These are phyloP conservation scores for Diplodia corticola DNA, from an alignment of 2,329 filamentous ascomycete genomes.

Conservation along the genomic window DNA sequence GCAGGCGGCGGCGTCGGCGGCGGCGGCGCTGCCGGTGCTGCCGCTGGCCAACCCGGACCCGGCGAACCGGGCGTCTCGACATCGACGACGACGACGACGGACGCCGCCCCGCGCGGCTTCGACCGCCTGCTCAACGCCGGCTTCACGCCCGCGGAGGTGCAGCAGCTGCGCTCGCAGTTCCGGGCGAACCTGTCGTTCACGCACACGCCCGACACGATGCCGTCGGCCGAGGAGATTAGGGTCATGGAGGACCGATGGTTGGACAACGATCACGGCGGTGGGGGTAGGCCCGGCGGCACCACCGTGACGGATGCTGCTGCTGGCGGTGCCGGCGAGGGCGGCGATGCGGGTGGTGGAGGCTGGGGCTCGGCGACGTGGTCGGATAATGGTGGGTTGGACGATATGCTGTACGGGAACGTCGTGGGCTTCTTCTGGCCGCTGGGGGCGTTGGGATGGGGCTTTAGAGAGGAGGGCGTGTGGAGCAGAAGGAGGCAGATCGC, in stretches of 20 bases:
- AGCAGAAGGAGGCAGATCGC: slow-evolving; percentile 81
- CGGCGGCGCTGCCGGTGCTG: no score
- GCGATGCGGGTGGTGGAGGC: slow-evolving; percentile 41
- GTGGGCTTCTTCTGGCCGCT: slow-evolving; percentile 96
- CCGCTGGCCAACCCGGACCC: no score
- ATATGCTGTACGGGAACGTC: slow-evolving; percentile 82
- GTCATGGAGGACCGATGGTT: slow-evolving; percentile 89
- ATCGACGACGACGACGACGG: slow-evolving; percentile 49
- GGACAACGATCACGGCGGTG: slow-evolving; percentile 50
- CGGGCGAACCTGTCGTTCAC: slow-evolving; percentile 77
- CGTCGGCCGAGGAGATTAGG: slow-evolving; percentile 71
- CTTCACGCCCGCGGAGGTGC: slow-evolving; percentile 80
- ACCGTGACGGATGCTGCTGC: slow-evolving; percentile 34
- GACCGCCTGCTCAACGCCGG: slow-evolving; percentile 79
- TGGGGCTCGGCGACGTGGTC: slow-evolving; percentile 56
- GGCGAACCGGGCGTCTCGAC: neutral
- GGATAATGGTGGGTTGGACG: slow-evolving; percentile 68
- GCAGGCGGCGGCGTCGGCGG: no score
- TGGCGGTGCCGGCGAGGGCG: slow-evolving; percentile 35
- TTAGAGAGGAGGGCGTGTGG: slow-evolving; percentile 86
- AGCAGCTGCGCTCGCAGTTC: slow-evolving; percentile 84
- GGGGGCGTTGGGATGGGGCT: slow-evolving; percentile 79
- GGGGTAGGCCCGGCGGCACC: slow-evolving; percentile 26
- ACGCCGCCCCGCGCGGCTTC: slow-evolving; percentile 70
- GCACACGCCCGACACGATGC: slow-evolving; percentile 87